Percentiles rank a stretch among this genome's conserved stretches.
These are phyloP conservation scores for Trichosanthes truncata DNA, from an alignment of 306 rosid species.

Conservation along the genomic window DNA sequence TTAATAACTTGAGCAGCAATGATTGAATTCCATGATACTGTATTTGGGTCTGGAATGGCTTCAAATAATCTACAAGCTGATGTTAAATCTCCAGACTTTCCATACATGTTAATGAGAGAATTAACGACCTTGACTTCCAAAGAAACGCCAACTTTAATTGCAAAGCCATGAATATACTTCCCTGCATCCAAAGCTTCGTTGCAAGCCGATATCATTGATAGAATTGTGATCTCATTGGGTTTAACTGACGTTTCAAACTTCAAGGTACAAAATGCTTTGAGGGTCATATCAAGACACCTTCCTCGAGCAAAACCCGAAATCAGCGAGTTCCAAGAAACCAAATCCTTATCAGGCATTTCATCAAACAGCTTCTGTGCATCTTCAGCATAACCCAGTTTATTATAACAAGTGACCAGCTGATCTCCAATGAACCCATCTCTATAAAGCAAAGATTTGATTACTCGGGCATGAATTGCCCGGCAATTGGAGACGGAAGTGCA, in stretches of 20 bases:
- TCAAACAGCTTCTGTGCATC: conserved; percentile 56
- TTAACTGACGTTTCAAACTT: conserved; percentile 25
- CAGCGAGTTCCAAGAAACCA: conserved; percentile 63
- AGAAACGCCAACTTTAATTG: conserved; percentile 38
- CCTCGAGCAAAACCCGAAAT: conserved; percentile 47
- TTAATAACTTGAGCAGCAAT: conserved; percentile 37
- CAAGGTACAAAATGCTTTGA: conserved; percentile 32
- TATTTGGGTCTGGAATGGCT: conserved; percentile 32
- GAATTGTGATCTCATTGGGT: conserved; percentile 45
- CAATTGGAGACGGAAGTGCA: conserved; percentile 36
- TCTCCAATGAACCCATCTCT: conserved; percentile 69
- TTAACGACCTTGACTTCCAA: conserved; percentile 46
- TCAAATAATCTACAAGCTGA: conserved; percentile 40
- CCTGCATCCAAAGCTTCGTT: conserved; percentile 33
- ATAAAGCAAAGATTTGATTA: conserved; percentile 44
- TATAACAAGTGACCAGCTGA: conserved; percentile 43
- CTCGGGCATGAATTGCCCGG: conserved; percentile 49
- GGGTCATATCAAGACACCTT: conserved; percentile 32
- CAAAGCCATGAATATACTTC: conserved; percentile 46
- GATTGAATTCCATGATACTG: conserved; percentile 62
- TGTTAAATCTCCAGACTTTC: conserved; percentile 38
- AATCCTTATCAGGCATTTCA: conserved; percentile 51
- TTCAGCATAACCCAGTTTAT: conserved; percentile 30
- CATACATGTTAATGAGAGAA: conserved; percentile 58
- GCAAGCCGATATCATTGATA: conserved; percentile 55